Percentiles rank a stretch among this genome's conserved stretches.
phyloP scores from a whole-genome alignment of 2,329 filamentous ascomycete species.

The Periconia sp. region DNA sequence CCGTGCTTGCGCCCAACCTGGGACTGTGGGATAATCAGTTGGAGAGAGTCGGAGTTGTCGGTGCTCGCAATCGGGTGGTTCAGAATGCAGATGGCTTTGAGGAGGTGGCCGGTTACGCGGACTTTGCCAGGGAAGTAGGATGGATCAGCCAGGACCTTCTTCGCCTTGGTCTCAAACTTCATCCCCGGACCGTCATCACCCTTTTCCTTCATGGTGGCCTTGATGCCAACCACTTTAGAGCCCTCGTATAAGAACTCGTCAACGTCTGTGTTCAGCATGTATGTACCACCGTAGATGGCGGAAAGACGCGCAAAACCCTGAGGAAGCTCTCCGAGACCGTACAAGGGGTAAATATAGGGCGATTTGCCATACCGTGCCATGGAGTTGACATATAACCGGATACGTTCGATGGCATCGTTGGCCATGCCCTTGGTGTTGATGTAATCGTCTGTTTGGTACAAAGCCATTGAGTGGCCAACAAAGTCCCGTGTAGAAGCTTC shows the following conservation, averaged over 20 bases:
- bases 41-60: constrained; percentile 82
- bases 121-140: constrained; percentile 94
- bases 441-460: constrained; percentile 90
- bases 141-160: constrained; percentile 93
- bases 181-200: constrained; percentile 74
- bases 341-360: constrained; percentile 98
- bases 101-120: constrained; percentile 81
- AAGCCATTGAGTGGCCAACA: constrained; percentile 96
- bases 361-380: constrained; percentile 98
- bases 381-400: constrained; percentile 94
- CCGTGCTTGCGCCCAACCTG: constrained; percentile 96
- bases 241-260: constrained; percentile 86
- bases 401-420: constrained; percentile 85
- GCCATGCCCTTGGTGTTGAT: constrained; percentile 72
- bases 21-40: constrained; percentile 96
- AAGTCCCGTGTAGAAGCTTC: constrained; percentile 91
- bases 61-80: constrained; percentile 94
- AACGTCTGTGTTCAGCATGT: constrained; percentile 96
- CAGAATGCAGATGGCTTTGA: constrained; percentile 96
- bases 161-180: constrained; percentile 94
- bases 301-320: constrained; percentile 97
- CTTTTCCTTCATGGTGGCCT: constrained; percentile 91
- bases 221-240: constrained; percentile 89
- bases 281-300: constrained; percentile 97
- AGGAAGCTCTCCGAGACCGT: constrained; percentile 93